Base-by-base conservation (phyloP, 2,329 filamentous ascomycete species). In the Ophiosphaerella herpotricha region DNA sequence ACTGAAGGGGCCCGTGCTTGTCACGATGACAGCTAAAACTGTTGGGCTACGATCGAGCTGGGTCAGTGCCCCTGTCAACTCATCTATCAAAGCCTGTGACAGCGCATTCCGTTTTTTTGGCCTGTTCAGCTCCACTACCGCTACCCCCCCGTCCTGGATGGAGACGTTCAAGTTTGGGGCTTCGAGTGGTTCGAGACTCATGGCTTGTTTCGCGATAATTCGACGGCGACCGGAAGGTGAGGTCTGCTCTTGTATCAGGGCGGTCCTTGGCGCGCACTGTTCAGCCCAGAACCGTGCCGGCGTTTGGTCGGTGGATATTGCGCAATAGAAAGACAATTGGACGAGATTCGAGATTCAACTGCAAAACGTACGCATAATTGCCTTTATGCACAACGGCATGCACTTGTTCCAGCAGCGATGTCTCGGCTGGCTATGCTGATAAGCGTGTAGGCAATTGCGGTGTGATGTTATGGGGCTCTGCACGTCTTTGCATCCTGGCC, bases 1-100 rank as follows among this genome's bases (percentile, higher is more conserved):
- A 39, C 62, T 63, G 44, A 68, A 68, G 70, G 97, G 97, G 34
- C 89, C 81, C 44, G 87, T 92, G 44, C 93, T 92, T 1, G 92
- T 96, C 48, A 97, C 79, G 49, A 97, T 53, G 37, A 65, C 55
- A 29, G 52, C 57, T 44, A 63, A 59, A 8, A 66, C 55, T 24
- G 47, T 45, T 43, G 52, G 44, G 43, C 58, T 55, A 14, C 45
- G 50, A 43, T 64, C 54, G 37, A 64, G 55, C 39, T 54, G 47
- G 37, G 38, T 39, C 26, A 68, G 18, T 6, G 44, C 52, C 42
- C 52, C 35, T 41, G 54, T 79, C 74, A 48, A 65, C 60, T 55
- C 62, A 52, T 64, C 42, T 44, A 82, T 79, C 71, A 84, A 78
- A 39, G 68, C 65, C 46, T 76, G 73, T 2, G 81, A 84, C 49